Evolutionary conservation across 768 basidiomycete species (phyloP).

Genomic region (Candolleomyces efflorescens): DNA sequence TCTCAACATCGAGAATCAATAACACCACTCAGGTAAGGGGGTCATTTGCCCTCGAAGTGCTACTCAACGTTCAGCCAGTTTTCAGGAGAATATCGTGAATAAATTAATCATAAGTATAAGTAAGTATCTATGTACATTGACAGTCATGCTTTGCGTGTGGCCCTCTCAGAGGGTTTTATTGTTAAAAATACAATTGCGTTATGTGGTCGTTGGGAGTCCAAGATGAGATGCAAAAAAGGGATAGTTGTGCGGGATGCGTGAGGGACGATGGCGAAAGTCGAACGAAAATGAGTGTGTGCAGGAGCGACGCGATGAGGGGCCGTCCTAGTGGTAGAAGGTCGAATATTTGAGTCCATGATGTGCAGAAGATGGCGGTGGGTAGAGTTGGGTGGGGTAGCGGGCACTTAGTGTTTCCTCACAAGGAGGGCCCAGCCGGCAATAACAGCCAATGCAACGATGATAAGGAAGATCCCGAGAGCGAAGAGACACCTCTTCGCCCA

Average conservation of each 20-base stretch:
- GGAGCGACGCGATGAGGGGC: neutral
- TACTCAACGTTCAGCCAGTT: neutral
- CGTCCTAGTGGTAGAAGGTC: neutral
- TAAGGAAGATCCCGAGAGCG: slow-evolving; percentile 45
- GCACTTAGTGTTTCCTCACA: slow-evolving; percentile 3
- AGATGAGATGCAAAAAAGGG: neutral
- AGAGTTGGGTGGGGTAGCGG: neutral
- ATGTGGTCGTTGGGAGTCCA: neutral
- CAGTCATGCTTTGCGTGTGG: neutral
- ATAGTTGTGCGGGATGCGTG: neutral
- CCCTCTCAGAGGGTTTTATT: neutral
- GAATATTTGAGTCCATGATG: neutral
- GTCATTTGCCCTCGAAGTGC: no score
- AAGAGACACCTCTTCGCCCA: slow-evolving; percentile 55
- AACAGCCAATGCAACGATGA: slow-evolving; percentile 30
- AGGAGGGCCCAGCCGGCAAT: slow-evolving; percentile 29
- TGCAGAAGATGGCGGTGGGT: neutral
- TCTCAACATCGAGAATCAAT: no score
- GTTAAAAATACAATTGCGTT: slow-evolving; percentile 1
- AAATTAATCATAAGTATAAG: neutral
- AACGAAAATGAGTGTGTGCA: neutral
- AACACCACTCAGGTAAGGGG: no score
- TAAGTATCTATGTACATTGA: neutral
- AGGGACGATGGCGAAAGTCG: neutral
- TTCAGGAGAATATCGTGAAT: neutral